Conservation (phyloP, 2,329 filamentous ascomycete genomes). For the Diaporthe australafricana region DNA sequence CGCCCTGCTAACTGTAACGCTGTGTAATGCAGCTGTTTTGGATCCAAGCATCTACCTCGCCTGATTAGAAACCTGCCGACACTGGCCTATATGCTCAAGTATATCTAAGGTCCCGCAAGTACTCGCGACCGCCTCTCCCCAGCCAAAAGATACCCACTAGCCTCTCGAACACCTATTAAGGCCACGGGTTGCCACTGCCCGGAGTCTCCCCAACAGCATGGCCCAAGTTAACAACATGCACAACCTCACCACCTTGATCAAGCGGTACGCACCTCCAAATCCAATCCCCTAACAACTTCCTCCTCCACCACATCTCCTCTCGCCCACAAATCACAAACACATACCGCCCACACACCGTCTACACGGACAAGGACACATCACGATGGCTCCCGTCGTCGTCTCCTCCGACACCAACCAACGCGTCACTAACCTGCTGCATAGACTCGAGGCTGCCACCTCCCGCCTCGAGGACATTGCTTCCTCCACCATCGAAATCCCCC, state of each 20-base stretch:
- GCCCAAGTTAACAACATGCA: conserved; percentile 79
- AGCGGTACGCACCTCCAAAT: conserved; percentile 75
- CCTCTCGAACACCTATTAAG: conserved; percentile 9
- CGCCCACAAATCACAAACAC: background rate
- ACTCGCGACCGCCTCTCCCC: conserved; percentile 25
- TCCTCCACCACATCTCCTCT: conserved; percentile 7
- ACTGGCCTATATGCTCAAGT: background rate
- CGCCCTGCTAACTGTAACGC: conserved; percentile 23
- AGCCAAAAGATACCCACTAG: conserved; percentile 32
- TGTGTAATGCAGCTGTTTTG: conserved; percentile 22
- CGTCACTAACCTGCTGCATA: conserved; percentile 66
- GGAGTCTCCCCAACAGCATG: conserved; percentile 31
- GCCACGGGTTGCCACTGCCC: conserved; percentile 33
- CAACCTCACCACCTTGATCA: conserved; percentile 96
- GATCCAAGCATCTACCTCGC: conserved; percentile 18
- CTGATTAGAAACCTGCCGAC: conserved; percentile 7
- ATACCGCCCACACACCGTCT: conserved; percentile 12
- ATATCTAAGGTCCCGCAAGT: conserved; percentile 21
- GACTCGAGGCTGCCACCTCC: conserved; percentile 96
- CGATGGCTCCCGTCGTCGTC: conserved; percentile 39
- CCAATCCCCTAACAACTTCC: background rate
- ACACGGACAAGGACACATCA: background rate
- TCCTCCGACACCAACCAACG: conserved; percentile 44
- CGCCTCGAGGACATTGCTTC: conserved; percentile 96
- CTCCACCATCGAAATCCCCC: conserved; percentile 72